A percentile compares a stretch with the other conserved stretches of the same genome.
Evolutionary conservation across 2,329 filamentous ascomycete species (phyloP).

Genomic region (Paraconiothyrium brasiliense): DNA sequence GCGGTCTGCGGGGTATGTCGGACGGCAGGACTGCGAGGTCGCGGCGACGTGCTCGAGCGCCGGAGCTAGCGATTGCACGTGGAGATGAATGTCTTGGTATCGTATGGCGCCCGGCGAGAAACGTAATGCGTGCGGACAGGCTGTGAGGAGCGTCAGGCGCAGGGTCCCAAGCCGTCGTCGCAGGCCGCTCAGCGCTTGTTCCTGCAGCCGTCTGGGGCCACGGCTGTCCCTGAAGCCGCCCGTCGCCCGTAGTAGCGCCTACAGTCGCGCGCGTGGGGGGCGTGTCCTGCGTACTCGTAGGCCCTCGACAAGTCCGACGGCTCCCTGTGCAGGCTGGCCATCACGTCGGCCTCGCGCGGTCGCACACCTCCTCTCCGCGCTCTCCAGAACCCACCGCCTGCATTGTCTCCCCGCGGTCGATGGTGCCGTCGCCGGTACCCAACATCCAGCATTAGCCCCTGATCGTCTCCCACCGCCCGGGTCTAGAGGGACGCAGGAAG

Average conservation of each 20-base stretch:
- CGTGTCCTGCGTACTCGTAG: background rate
- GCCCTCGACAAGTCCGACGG: conserved; percentile 6
- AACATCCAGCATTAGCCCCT: conserved; percentile 19
- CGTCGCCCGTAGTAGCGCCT: background rate
- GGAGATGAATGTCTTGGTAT: conserved; percentile 11
- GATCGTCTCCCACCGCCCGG: conserved; percentile 25
- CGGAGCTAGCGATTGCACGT: conserved; percentile 7
- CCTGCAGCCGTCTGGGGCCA: conserved; percentile 12
- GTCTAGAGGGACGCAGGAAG: conserved; percentile 9
- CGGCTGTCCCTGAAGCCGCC: conserved; percentile 1
- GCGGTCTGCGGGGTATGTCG: conserved; percentile 1
- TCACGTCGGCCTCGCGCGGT: background rate
- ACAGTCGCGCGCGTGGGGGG: conserved; percentile 14
- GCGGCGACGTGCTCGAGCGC: background rate
- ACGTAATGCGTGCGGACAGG: background rate
- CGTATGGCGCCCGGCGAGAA: background rate
- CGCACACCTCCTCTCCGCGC: background rate
- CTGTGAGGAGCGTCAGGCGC: background rate
- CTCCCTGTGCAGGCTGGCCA: background rate
- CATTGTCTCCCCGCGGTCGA: background rate
- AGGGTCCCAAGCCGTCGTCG: conserved; percentile 1
- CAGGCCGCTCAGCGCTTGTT: conserved; percentile 5
- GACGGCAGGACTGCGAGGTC: background rate
- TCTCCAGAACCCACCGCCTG: background rate
- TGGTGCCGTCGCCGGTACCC: background rate